These are phyloP conservation scores for Kwoniella mangroviensis DNA, from an alignment of 768 basidiomycete species.

Conservation along the genomic window DNA sequence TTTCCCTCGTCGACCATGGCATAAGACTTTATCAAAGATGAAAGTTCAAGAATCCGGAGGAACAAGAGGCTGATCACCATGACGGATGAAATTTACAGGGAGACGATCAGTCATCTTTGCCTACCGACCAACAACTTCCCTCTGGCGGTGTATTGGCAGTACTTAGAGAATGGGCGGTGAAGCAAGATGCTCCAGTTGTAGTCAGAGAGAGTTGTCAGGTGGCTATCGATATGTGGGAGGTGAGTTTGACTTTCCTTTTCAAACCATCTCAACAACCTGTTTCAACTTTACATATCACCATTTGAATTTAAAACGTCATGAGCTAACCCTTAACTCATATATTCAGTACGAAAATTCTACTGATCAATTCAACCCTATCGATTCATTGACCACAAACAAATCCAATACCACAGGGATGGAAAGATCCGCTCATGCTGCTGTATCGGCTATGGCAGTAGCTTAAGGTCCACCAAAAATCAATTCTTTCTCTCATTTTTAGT, in stretches of 20 bases:
- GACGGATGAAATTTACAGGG: too few species aligned
- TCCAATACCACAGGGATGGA: constrained; percentile 51
- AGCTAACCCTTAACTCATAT: background rate
- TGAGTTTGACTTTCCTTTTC: constrained; percentile 31
- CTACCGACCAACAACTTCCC: constrained; percentile 30
- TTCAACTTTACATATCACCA: background rate
- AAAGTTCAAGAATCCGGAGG: too few species aligned
- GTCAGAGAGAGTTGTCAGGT: constrained; percentile 95
- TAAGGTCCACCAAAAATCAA: constrained; percentile 3
- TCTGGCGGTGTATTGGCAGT: constrained; percentile 86
- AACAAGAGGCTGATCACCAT: too few species aligned
- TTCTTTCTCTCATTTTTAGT: background rate
- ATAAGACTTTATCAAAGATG: too few species aligned
- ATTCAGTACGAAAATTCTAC: constrained; percentile 50
- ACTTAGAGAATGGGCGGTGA: constrained; percentile 79
- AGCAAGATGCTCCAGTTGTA: constrained; percentile 79
- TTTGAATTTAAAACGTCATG: background rate
- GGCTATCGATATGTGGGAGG: constrained; percentile 92
- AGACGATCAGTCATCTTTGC: constrained; percentile 24
- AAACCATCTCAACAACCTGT: background rate
- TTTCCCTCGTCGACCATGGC: too few species aligned
- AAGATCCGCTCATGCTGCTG: constrained; percentile 41
- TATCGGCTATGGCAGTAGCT: constrained; percentile 34
- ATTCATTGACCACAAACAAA: constrained; percentile 29
- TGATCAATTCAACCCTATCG: constrained; percentile 54